A percentile compares a stretch with the other conserved stretches of the same genome.
phyloP scores from a whole-genome alignment of 2,329 filamentous ascomycete genomes.

The Penicillium sp. region DNA sequence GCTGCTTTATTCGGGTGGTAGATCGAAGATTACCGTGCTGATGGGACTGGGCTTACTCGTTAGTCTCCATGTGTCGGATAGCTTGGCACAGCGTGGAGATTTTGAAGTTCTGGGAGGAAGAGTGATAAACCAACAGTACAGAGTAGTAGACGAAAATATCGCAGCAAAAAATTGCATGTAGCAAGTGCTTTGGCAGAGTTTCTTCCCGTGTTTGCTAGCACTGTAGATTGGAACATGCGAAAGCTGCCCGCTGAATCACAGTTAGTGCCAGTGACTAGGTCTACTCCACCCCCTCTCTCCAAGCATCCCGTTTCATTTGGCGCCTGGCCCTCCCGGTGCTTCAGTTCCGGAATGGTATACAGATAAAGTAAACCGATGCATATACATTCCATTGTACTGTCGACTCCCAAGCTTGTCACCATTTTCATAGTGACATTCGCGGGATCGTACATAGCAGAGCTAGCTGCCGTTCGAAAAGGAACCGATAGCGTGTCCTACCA shows the following conservation, averaged over 20 bases:
- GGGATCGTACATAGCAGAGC: not conserved
- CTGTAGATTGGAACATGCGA: constrained; percentile 20
- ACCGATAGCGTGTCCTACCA: not conserved
- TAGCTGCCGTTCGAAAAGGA: not conserved
- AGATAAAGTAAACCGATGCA: not conserved
- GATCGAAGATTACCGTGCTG: not conserved
- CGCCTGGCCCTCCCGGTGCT: not conserved
- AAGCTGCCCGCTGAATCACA: constrained; percentile 20
- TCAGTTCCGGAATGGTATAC: not conserved
- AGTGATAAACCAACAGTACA: too few relatives aligned
- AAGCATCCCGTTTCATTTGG: not conserved
- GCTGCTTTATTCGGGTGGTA: constrained; percentile 5
- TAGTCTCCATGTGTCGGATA: not conserved
- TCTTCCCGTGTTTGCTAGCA: constrained; percentile 19
- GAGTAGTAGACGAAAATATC: not conserved
- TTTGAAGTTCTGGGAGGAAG: not conserved
- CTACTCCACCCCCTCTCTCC: constrained; percentile 1
- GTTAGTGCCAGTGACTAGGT: constrained; percentile 9
- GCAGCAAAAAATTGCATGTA: not conserved
- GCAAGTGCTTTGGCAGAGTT: not conserved
- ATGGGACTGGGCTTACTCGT: constrained; percentile 3
- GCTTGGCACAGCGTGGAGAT: not conserved
- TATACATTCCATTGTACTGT: not conserved
- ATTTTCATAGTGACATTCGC: not conserved
- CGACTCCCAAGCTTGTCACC: not conserved